phyloP scores from a whole-genome alignment of 169 alveolate species.

The Eimeria necatrix region DNA sequence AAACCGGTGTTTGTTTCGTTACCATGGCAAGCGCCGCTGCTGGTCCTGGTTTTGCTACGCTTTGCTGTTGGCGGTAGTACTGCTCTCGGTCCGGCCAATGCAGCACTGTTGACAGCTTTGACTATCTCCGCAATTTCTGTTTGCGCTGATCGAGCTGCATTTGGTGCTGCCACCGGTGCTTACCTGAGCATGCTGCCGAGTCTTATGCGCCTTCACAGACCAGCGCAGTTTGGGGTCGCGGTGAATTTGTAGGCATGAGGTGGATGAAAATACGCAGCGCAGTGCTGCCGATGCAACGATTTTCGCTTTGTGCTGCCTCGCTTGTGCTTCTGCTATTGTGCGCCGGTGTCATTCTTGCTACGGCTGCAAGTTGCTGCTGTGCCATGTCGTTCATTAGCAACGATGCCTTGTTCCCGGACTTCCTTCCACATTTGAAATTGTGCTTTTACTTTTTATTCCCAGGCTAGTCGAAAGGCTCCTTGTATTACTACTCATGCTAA shows the following conservation, averaged over 20 bases:
- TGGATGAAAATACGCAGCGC: neutral
- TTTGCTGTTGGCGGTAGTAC: neutral
- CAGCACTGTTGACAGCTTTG: neutral
- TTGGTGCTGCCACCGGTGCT: neutral
- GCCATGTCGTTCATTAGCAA: neutral
- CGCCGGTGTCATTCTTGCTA: neutral
- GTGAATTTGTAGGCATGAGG: neutral
- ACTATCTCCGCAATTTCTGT: neutral
- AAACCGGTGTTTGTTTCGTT: no score
- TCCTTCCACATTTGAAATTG: neutral
- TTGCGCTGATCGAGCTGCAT: neutral
- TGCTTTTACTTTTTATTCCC: no score
- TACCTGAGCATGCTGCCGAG: neutral
- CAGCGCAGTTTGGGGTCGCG: neutral
- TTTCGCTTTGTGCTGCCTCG: no score
- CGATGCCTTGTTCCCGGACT: neutral
- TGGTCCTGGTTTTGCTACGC: neutral
- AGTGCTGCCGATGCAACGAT: neutral
- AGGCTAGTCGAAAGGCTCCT: no score
- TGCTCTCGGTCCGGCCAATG: neutral
- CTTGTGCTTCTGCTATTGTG: no score
- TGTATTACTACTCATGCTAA: no score
- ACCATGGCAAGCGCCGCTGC: neutral
- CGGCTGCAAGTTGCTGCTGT: neutral
- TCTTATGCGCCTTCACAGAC: neutral